Base-by-base conservation (phyloP, 31 red algal genomes). In the Asparagopsis taxiformis region DNA sequence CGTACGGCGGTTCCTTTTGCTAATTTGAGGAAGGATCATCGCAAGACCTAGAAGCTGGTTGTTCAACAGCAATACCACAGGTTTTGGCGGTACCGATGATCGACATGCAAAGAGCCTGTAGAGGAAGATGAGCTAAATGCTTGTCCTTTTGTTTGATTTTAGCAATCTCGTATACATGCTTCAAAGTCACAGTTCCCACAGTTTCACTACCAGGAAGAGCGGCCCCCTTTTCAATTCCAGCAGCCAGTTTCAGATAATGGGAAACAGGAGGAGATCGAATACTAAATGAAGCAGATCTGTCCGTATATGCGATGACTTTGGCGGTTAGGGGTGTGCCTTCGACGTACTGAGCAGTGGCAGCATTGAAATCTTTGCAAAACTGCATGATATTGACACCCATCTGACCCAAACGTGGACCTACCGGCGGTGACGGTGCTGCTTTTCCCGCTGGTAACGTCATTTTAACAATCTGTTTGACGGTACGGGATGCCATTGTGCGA, bases 341-440 rank as follows among this genome's bases (percentile, higher is more conserved):
- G 10, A 69, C 56, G n/a, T 87, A 70, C 3, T 79, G 49, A 37
- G 78, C 85, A 20, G 90, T 94, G 3, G 81, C 69, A 37, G 83
- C 81, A 57, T 98, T 98, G 70, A 98, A 98, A 30, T 98, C 95
- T 52, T 98, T 98, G 68, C 95, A 98, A 62, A 98, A 98, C 44
- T 86, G 74, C 95, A 93, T 91, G 62, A 98, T 98, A 49, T 93
- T 93, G 5, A 98, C 56, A 1, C 95, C 95, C 80, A 90, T 79
- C 59, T 94, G 91, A 32, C 90, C 95, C n/a, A 94, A 43, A 15
- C 87, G 70, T 0, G 95, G 95, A 34, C 95, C 95, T 0, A 98
- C 90, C 10, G 95, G 95, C 1, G 95, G 95, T 36, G 80, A 70
- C 13, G 95, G 95, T 2, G 86, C 91, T 13, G 95, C 95, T 57